phyloP scores from a whole-genome alignment of 352 stramenopile species.

The Globisporangium cederbergense region DNA sequence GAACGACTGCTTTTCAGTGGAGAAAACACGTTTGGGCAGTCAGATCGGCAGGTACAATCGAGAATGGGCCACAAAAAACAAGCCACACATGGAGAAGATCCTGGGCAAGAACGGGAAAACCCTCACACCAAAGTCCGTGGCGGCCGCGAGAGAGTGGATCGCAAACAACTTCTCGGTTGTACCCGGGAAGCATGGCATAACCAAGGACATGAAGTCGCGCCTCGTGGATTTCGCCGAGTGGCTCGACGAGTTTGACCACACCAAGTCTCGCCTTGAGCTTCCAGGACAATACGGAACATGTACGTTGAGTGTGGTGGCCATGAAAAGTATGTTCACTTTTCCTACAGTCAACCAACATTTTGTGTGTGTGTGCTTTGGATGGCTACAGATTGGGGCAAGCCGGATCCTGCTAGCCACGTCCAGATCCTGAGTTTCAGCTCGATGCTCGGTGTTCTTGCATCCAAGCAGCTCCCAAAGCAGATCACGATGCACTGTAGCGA shows the following conservation, averaged over 20 bases:
- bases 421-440: constrained; percentile 75
- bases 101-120: constrained; percentile 62
- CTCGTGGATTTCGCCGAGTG: constrained; percentile 82
- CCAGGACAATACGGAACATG: constrained; percentile 74
- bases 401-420: constrained; percentile 56
- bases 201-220: constrained; percentile 79
- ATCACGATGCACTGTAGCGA: constrained; percentile 80
- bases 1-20: constrained; percentile 59
- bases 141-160: constrained; percentile 64
- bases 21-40: constrained; percentile 42
- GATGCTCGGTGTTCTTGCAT: constrained; percentile 72
- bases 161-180: constrained; percentile 66
- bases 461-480: constrained; percentile 84
- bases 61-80: constrained; percentile 52
- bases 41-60: constrained; percentile 79
- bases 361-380: no score
- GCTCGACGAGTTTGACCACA: constrained; percentile 82
- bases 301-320: constrained; percentile 26
- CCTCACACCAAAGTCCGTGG: constrained; percentile 49
- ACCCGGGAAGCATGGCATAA: constrained; percentile 67
- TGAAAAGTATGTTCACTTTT: neutral
- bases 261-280: constrained; percentile 59
- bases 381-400: constrained; percentile 64
- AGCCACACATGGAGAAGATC: constrained; percentile 66
- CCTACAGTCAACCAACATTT: neutral